These are phyloP conservation scores for Trichoderma aggressivum DNA, from an alignment of 2,329 filamentous ascomycete genomes.

Conservation along the genomic window DNA sequence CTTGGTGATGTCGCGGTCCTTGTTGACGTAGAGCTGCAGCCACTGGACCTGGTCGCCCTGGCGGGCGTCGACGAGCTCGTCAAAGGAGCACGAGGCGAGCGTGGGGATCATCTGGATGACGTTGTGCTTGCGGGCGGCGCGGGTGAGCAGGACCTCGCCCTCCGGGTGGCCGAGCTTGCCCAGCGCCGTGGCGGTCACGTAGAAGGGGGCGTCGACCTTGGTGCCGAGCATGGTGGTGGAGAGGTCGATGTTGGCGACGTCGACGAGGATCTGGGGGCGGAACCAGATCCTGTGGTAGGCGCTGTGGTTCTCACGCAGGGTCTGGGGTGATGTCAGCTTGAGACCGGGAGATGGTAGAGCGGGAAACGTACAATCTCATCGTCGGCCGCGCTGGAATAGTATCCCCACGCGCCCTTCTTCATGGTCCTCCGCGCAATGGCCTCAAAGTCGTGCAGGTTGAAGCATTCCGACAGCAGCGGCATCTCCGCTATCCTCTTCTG, in stretches of 20 bases:
- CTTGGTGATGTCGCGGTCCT: conserved; percentile 85
- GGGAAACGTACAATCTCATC: conserved; percentile 39
- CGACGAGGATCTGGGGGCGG: conserved; percentile 79
- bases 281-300: conserved; percentile 99
- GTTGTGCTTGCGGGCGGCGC: conserved; percentile 78
- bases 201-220: conserved; percentile 82
- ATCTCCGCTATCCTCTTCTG: conserved; percentile 71
- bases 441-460: conserved; percentile 95
- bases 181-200: conserved; percentile 92
- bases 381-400: conserved; percentile 85
- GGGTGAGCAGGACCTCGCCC: conserved; percentile 87
- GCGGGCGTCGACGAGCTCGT: conserved; percentile 89
- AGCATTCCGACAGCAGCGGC: conserved; percentile 82
- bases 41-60: conserved; percentile 82
- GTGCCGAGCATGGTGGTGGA: conserved; percentile 91
- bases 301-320: conserved; percentile 89
- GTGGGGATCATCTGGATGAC: conserved; percentile 99
- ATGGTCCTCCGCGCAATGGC: conserved; percentile 83
- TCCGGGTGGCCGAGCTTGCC: conserved; percentile 93
- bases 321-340: conserved; percentile 49
- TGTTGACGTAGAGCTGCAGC: conserved; percentile 97
- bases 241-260: conserved; percentile 84
- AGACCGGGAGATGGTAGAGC: background rate
- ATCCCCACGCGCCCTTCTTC: conserved; percentile 97
- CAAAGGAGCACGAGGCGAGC: conserved; percentile 92